These are phyloP conservation scores for Apophysomyces variabilis DNA, from an alignment of 371 early-diverging fungal genomes.

Conservation along the genomic window DNA sequence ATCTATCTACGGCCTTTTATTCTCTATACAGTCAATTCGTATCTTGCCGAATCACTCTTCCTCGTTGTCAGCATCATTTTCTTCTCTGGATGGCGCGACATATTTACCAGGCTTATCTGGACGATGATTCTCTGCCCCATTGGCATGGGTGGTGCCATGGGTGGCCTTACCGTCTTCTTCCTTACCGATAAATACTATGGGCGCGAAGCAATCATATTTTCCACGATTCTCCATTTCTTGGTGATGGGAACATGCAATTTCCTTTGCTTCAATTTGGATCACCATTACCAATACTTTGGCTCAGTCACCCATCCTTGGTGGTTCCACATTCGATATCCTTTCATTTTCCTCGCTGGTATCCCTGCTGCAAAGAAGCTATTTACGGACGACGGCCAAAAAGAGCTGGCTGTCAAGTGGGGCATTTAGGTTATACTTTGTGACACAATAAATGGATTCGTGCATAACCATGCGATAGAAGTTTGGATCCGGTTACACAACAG, in stretches of 20 bases:
- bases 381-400: slow-evolving; percentile 19
- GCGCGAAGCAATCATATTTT: slow-evolving; percentile 7
- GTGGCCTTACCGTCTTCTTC: slow-evolving; percentile 15
- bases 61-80: slow-evolving; percentile 13
- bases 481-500: no score
- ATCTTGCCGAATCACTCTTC: slow-evolving; percentile 8
- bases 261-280: slow-evolving; percentile 16
- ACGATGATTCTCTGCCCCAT: slow-evolving; percentile 22
- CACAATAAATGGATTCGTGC: not conserved
- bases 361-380: slow-evolving; percentile 15
- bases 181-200: slow-evolving; percentile 17
- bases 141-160: slow-evolving; percentile 14
- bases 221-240: slow-evolving; percentile 13
- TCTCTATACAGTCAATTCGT: slow-evolving; percentile 16
- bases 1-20: slow-evolving; percentile 17
- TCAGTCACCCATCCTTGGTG: slow-evolving; percentile 16
- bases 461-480: no score
- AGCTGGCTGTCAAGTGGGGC: slow-evolving; percentile 12
- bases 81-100: slow-evolving; percentile 15
- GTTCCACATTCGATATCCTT: slow-evolving; percentile 21
- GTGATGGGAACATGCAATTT: slow-evolving; percentile 18
- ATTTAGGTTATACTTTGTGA: slow-evolving; percentile 6
- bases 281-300: slow-evolving; percentile 16
- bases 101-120: slow-evolving; percentile 14
- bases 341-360: slow-evolving; percentile 18